Evolutionary conservation across 176 grass and related monocot genomes (phyloP).

Genomic region (Bromus sterilis): DNA sequence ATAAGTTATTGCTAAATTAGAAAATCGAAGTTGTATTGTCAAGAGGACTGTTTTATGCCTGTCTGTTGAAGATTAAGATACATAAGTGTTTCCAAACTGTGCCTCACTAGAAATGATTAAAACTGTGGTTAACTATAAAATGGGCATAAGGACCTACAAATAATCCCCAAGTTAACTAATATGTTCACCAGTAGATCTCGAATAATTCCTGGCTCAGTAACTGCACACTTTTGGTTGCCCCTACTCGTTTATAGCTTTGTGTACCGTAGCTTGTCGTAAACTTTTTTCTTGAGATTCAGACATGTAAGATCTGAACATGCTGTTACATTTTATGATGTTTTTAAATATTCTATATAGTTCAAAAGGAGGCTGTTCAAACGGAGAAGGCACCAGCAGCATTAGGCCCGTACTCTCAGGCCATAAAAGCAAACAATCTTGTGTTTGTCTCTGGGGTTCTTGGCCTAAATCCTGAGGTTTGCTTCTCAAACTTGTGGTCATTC

Average conservation of each 20-base stretch:
- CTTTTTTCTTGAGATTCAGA: neutral
- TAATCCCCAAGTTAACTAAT: neutral
- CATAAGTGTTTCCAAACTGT: neutral
- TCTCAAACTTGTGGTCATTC: neutral
- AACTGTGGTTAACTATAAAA: neutral
- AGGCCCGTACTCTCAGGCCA: constrained; percentile 93
- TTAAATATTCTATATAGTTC: constrained; percentile 14
- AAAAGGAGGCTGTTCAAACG: constrained; percentile 79
- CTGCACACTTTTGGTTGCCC: neutral
- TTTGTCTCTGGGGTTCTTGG: constrained; percentile 93
- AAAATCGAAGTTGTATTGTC: neutral
- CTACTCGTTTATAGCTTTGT: neutral
- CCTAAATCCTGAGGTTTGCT: constrained; percentile 80
- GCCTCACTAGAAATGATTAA: neutral
- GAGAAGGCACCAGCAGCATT: constrained; percentile 83
- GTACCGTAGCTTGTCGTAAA: neutral
- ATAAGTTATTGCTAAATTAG: neutral
- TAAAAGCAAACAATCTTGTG: constrained; percentile 92
- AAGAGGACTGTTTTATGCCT: neutral
- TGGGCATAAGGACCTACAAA: neutral
- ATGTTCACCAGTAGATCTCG: neutral
- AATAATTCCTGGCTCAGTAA: neutral
- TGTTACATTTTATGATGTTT: neutral
- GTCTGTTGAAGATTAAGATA: neutral
- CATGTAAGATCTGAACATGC: neutral